Base-by-base conservation (phyloP, 306 rosid species). In the Lathyrus aphaca region DNA sequence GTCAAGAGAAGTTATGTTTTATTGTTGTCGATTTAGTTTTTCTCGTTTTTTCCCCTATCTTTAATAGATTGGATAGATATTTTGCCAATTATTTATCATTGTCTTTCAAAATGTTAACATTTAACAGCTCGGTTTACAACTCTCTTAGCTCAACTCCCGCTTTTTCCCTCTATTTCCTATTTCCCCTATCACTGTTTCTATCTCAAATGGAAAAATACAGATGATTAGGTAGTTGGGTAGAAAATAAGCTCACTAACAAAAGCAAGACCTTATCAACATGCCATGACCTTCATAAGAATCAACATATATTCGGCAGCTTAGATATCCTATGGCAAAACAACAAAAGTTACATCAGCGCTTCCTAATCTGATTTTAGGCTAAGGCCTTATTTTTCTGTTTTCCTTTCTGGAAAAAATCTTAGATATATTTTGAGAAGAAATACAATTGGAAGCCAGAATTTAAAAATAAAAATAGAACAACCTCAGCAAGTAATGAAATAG, bases 181-280 rank as follows among this genome's bases (percentile, higher is more conserved):
- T 74, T 12, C 19, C 35, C 68, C 25, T 9, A 1, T 38, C 37
- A 27, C 48, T 15, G 12, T 35, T 11, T 57, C 14, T 68, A 46
- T 48, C 11, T 68, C 68, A 59, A 75, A 32, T 11, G 15, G 25
- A 66, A 64, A 57, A 0, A 37, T 14, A 61, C 51, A 5, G 27
- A 64, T 35, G 29, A 30, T 58, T 37, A 14, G 55, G 23, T 46
- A n/a, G 42, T 49, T 11, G 23, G 19, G 39, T 54, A 14, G 59
- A 76, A 12, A 16, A 54, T 54, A 63, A 54, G 30, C 35, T 71
- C 68, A 55, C 60, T 64, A 43, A 46, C 23, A 45, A 45, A 37
- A 57, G 18, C 30, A 69, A 46, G 39, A 51, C 65, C 32, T 14
- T 60, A 30, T 69, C 39, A 69, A 69, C 53, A 69, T 29, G 75